Percentiles rank a stretch among this genome's conserved stretches.
Evolutionary conservation across 2,329 filamentous ascomycete species (phyloP).

Genomic region (Trichophyton verrucosum): DNA sequence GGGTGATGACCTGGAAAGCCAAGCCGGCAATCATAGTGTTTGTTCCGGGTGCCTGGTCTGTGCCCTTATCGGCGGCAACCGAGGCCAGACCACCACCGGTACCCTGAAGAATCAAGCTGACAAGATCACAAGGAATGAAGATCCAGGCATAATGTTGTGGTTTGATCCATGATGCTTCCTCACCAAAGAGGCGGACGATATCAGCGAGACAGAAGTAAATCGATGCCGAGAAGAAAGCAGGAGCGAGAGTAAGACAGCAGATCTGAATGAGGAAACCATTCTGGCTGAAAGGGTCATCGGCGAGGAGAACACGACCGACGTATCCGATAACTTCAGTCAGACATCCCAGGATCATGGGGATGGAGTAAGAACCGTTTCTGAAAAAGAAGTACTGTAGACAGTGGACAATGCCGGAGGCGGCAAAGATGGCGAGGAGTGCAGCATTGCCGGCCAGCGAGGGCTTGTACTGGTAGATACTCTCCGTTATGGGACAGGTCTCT

Average conservation of each 20-base stretch:
- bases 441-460: slow-evolving; percentile 32
- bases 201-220: slow-evolving; percentile 53
- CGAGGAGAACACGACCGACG: slow-evolving; percentile 45
- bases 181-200: slow-evolving; percentile 29
- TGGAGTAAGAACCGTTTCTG: slow-evolving; percentile 32
- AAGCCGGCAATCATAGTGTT: slow-evolving; percentile 56
- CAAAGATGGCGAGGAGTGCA: slow-evolving; percentile 34
- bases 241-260: slow-evolving; percentile 45
- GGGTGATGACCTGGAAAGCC: slow-evolving; percentile 47
- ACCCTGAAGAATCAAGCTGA: slow-evolving; percentile 33
- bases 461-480: slow-evolving; percentile 34
- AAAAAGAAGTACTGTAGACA: slow-evolving; percentile 26
- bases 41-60: slow-evolving; percentile 35
- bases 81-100: slow-evolving; percentile 29
- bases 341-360: slow-evolving; percentile 45
- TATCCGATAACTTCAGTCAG: slow-evolving; percentile 51
- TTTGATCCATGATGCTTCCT: slow-evolving; percentile 30
- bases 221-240: slow-evolving; percentile 48
- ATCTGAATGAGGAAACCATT: slow-evolving; percentile 55
- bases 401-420: slow-evolving; percentile 29
- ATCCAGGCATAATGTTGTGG: slow-evolving; percentile 25
- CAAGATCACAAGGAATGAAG: slow-evolving; percentile 32
- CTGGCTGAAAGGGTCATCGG: slow-evolving; percentile 47
- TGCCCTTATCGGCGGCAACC: slow-evolving; percentile 15
- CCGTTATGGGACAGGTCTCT: slow-evolving; percentile 27